phyloP scores from a whole-genome alignment of 768 basidiomycete species.

The Boletus fagicola region DNA sequence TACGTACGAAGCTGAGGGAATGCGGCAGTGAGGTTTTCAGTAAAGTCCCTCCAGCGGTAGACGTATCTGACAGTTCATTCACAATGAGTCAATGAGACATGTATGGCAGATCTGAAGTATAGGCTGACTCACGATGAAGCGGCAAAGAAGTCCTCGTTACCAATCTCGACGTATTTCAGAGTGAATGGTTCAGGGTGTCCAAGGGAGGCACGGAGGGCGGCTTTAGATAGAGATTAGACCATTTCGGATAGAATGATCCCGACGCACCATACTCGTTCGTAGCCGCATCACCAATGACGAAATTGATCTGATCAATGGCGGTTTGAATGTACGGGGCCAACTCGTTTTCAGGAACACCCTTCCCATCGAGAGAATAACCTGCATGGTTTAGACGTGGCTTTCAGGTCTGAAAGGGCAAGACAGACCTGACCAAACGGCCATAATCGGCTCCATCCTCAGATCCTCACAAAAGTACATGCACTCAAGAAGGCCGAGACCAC shows the following conservation, averaged over 20 bases:
- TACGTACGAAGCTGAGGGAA: not conserved
- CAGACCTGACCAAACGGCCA: conserved; percentile 57
- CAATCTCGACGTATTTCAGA: conserved; percentile 48
- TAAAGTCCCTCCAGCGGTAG: conserved; percentile 52
- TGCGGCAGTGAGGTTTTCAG: conserved; percentile 40
- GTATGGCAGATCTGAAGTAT: not conserved
- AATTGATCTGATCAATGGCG: conserved; percentile 59
- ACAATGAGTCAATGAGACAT: not conserved
- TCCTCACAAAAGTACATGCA: conserved; percentile 57
- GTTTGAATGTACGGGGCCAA: conserved; percentile 53
- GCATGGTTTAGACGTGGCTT: not conserved
- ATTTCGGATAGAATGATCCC: conserved; percentile 14
- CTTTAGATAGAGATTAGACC: conserved; percentile 23
- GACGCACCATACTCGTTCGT: conserved; percentile 35
- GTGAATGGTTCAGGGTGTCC: conserved; percentile 54
- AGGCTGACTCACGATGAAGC: conserved; percentile 29
- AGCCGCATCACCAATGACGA: conserved; percentile 52
- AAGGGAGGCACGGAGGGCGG: conserved; percentile 50
- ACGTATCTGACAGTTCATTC: conserved; percentile 34
- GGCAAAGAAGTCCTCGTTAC: conserved; percentile 54
- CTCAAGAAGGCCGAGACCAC: conserved; percentile 54
- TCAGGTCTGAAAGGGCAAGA: not conserved
- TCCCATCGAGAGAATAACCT: conserved; percentile 49
- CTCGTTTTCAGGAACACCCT: conserved; percentile 40
- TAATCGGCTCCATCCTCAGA: conserved; percentile 52